Evolutionary conservation across 2,329 filamentous ascomycete species (phyloP).

Genomic region (Cladosporium sp.): DNA sequence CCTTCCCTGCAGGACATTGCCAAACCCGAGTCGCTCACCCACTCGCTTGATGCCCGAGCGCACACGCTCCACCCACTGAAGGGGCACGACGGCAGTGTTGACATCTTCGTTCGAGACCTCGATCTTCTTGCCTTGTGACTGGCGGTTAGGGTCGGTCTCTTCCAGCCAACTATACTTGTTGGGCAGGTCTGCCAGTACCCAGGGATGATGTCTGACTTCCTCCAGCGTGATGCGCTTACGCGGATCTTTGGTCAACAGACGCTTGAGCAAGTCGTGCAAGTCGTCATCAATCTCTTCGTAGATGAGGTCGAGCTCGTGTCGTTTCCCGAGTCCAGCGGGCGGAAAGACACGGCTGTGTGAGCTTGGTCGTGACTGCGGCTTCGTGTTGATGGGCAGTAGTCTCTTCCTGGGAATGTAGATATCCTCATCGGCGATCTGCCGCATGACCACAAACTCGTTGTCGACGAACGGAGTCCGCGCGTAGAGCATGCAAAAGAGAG

Average conservation of each 20-base stretch:
- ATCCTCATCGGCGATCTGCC: slow-evolving; percentile 85
- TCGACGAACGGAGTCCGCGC: slow-evolving; percentile 91
- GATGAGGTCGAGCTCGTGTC: slow-evolving; percentile 68
- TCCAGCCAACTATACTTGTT: slow-evolving; percentile 82
- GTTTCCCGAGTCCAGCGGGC: slow-evolving; percentile 54
- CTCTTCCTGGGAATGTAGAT: slow-evolving; percentile 79
- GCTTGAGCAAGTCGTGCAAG: slow-evolving; percentile 68
- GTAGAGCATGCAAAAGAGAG: slow-evolving; percentile 90
- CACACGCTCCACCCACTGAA: slow-evolving; percentile 80
- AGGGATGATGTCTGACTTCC: slow-evolving; percentile 90
- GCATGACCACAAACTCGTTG: slow-evolving; percentile 87
- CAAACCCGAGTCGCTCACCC: slow-evolving; percentile 35
- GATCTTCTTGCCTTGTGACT: slow-evolving; percentile 75
- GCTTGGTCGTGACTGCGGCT: slow-evolving; percentile 39
- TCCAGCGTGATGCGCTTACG: slow-evolving; percentile 79
- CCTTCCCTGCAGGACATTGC: slow-evolving; percentile 36
- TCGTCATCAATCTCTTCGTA: slow-evolving; percentile 83
- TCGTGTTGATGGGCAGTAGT: slow-evolving; percentile 61
- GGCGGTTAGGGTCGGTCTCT: slow-evolving; percentile 78
- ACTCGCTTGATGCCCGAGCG: slow-evolving; percentile 64
- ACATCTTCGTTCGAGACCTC: slow-evolving; percentile 89
- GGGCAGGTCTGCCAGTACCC: slow-evolving; percentile 73
- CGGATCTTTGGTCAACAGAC: slow-evolving; percentile 83
- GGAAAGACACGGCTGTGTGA: slow-evolving; percentile 42
- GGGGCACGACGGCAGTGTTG: slow-evolving; percentile 80